phyloP scores from a whole-genome alignment of 75 land plant species.

The Azolla pinnata region DNA sequence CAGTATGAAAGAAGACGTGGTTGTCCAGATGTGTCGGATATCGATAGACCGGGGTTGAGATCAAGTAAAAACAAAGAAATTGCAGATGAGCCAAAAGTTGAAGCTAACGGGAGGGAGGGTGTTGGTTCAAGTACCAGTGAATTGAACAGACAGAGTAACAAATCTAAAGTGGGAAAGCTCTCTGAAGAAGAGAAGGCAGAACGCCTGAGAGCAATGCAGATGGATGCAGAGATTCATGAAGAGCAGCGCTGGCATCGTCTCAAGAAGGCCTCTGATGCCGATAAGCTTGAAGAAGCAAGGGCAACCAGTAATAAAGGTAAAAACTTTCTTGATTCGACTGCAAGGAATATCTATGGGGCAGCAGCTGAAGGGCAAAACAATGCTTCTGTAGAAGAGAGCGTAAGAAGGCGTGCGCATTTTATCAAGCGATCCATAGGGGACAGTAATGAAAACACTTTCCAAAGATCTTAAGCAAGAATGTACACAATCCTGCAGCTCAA shows the following conservation, averaged over 20 bases:
- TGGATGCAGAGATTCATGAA: constrained; percentile 83
- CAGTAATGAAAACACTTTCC: constrained; percentile 58
- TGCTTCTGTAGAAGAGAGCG: constrained; percentile 77
- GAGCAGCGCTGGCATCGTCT: constrained; percentile 88
- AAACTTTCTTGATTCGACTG: constrained; percentile 65
- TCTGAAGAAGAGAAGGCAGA: constrained; percentile 80
- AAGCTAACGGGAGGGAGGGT: too few relatives aligned
- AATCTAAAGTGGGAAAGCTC: constrained; percentile 34
- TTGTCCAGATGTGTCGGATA: too few relatives aligned
- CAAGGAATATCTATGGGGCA: constrained; percentile 67
- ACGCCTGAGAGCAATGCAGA: constrained; percentile 66
- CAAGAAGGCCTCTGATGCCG: constrained; percentile 71
- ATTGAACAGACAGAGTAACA: constrained; percentile 6
- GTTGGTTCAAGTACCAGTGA: not conserved
- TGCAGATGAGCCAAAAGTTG: too few relatives aligned
- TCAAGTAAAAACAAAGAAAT: not conserved
- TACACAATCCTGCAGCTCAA: too few relatives aligned
- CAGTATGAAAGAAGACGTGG: too few relatives aligned
- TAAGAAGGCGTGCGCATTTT: constrained; percentile 68
- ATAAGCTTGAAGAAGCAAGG: constrained; percentile 39
- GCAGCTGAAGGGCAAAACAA: constrained; percentile 58
- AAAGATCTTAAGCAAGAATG: constrained; percentile 40
- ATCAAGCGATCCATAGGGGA: constrained; percentile 47
- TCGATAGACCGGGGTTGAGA: not conserved
- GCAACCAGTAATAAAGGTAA: constrained; percentile 23